Percentiles rank a stretch among this genome's conserved stretches.
Conservation (phyloP, 2,329 filamentous ascomycete species). For the Colletotrichum kahawae region DNA sequence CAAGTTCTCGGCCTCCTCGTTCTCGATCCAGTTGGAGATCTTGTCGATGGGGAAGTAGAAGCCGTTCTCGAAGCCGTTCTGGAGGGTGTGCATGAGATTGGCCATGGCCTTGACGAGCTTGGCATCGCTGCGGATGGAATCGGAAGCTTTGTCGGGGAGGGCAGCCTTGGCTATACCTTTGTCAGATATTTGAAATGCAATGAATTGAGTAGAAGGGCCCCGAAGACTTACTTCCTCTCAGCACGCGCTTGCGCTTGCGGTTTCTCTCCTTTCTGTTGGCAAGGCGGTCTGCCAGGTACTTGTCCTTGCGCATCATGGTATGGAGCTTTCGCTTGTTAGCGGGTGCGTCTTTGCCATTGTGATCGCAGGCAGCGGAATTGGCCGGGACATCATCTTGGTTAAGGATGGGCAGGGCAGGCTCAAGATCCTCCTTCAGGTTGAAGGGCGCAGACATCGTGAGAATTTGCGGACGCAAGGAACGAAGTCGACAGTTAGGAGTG, state of each 20-base stretch:
- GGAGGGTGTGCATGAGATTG: neutral
- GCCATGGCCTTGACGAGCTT: neutral
- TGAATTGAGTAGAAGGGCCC: too few relatives aligned
- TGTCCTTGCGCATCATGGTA: accelerated
- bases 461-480: accelerated
- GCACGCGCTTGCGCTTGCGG: neutral
- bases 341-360: neutral
- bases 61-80: neutral
- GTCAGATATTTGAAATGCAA: neutral
- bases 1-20: neutral
- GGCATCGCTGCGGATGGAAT: neutral
- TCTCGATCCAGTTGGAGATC: neutral
- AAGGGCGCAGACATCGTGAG: neutral
- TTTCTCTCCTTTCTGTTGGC: neutral
- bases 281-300: accelerated
- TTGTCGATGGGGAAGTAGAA: neutral
- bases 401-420: neutral
- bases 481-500: neutral
- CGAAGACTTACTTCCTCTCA: neutral
- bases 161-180: neutral
- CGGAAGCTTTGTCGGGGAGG: neutral
- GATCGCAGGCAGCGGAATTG: neutral
- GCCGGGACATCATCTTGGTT: neutral
- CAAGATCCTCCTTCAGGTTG: neutral
- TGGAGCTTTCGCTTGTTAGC: neutral